phyloP scores from a whole-genome alignment of 208 protist genomes.

The Angomonas ambiguus region DNA sequence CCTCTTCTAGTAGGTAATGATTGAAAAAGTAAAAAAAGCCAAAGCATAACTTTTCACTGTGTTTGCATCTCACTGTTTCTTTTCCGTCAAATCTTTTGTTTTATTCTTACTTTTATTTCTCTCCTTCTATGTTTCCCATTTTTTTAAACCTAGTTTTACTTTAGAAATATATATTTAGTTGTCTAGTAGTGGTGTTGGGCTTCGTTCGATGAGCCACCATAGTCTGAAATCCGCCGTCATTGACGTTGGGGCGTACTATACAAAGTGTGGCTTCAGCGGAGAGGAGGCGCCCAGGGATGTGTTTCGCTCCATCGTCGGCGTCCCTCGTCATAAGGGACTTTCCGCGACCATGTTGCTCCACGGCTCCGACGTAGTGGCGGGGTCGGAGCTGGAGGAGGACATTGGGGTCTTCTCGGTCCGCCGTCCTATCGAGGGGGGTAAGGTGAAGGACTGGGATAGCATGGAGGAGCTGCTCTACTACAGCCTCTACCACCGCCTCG shows the following conservation, averaged over 20 bases:
- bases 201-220: constrained; percentile 6
- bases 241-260: constrained; percentile 93
- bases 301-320: constrained; percentile 80
- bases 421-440: constrained; percentile 56
- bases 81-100: constrained; percentile 9
- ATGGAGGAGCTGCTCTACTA: constrained; percentile 87
- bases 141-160: too few species aligned
- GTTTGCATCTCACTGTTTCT: not conserved
- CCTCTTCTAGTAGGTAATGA: constrained; percentile 10
- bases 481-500: constrained; percentile 56
- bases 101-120: constrained; percentile 10
- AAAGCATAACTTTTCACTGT: not conserved
- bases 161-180: too few species aligned
- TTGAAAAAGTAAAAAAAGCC: constrained; percentile 1
- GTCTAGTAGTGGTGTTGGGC: too few species aligned
- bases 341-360: constrained; percentile 57
- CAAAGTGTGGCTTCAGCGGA: constrained; percentile 93
- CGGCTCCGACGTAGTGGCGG: constrained; percentile 53
- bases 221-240: constrained; percentile 77
- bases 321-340: constrained; percentile 54
- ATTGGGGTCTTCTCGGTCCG: constrained; percentile 45
- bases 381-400: constrained; percentile 59
- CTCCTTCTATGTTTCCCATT: constrained; percentile 7
- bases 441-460: constrained; percentile 65
- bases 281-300: constrained; percentile 93